Percentiles rank a stretch among this genome's conserved stretches.
Conservation (phyloP, 1,139 yeast species). For the Taiozyma sp. region DNA sequence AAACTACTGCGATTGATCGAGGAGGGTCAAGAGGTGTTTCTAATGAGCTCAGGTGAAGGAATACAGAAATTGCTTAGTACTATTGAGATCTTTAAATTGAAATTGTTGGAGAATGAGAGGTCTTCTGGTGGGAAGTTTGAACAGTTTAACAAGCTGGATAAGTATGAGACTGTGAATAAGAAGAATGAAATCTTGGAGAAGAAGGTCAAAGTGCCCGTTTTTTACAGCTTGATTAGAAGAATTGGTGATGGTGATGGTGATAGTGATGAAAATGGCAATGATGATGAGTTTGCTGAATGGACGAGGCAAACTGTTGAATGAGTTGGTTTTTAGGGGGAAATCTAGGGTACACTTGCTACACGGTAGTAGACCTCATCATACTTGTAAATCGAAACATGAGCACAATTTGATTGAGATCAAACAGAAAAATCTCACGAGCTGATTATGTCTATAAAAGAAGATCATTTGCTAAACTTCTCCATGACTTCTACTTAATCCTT, state of each 20-base stretch:
- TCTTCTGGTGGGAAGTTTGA: slow-evolving; percentile 4
- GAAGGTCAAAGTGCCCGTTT: slow-evolving; percentile 15
- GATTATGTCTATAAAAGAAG: too few species aligned
- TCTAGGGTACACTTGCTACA: too few species aligned
- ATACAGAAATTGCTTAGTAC: slow-evolving; percentile 20
- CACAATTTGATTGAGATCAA: too few species aligned
- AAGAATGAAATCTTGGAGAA: slow-evolving; percentile 19
- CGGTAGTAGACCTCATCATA: neutral
- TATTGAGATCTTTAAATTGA: slow-evolving; percentile 19
- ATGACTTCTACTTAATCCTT: too few species aligned
- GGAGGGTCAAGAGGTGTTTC: slow-evolving; percentile 1
- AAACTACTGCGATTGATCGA: slow-evolving; percentile 2
- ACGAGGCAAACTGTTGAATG: neutral
- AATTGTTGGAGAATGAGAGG: slow-evolving; percentile 3
- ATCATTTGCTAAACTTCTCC: too few species aligned
- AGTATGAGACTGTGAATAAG: slow-evolving; percentile 11
- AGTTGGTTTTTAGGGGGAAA: neutral
- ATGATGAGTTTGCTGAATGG: slow-evolving; percentile 1
- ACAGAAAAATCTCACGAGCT: too few species aligned
- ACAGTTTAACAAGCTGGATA: slow-evolving; percentile 21
- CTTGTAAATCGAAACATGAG: too few species aligned
- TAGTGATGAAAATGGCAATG: neutral
- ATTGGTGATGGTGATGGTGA: neutral
- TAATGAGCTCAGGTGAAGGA: slow-evolving; percentile 20
- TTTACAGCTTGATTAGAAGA: slow-evolving; percentile 12